Evolutionary conservation across 331 rosid species (phyloP), one percentile per base, ranked within the genome.

Genomic region (Malus hybrid): DNA sequence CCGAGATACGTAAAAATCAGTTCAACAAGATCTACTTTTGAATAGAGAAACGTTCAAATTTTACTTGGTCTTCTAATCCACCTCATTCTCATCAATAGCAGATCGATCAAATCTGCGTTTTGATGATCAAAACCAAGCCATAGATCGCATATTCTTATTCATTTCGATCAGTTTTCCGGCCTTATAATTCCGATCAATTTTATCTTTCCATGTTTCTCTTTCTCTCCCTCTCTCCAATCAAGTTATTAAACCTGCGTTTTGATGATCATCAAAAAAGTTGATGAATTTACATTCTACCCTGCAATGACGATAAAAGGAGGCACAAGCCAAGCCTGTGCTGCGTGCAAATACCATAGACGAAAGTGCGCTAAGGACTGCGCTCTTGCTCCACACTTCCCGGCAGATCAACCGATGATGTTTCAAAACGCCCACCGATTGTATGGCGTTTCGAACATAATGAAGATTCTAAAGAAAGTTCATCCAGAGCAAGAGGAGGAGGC

Each of bases 251-350:
- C 5, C 8, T 14, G 8, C 24, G 24, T 24, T 6, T 64, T 64
- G 42, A 64, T 73, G 69, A 60, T 60, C 68, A 60, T 24, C 5
- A 73, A 60, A 42, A 39, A 1, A 16, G 33, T 73, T n/a, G 44
- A 73, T 48, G 66, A 33, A 79, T 81, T 52, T 44, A 2, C 46
- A 20, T 20, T 48, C 33, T 64, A 6, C 7, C 27, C 34, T 5
- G 19, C 60, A 11, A 83, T 79, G 77, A 81, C 87, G 24, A 81
- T 76, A 13, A 85, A 79, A 61, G 85, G 86, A 50, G 84, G 88
- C 59, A 11, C 85, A 75, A 85, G 80, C 69, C 84, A 83, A 67
- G 89, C 91, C 5, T 89, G 93, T 36, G 93, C 91, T 2, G 84
- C 88, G 0, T 89, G 93, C 87, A 89, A 85, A 31, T 80, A 75